Evolutionary conservation across 768 basidiomycete species (phyloP).

Genomic region (Pleurotus platypus): DNA sequence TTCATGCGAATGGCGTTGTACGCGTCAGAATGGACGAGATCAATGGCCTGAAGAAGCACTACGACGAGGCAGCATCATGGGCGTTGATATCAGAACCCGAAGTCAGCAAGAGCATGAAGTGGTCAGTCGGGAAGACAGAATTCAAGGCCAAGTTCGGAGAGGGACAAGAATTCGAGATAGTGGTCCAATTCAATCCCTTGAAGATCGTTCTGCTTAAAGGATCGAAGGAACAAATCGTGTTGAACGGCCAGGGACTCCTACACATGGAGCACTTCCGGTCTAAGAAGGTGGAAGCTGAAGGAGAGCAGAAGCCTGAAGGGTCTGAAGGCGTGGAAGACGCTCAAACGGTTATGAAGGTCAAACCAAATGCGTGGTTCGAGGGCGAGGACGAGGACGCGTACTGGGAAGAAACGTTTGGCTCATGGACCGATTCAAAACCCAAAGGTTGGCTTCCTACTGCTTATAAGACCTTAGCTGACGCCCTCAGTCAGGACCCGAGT

Average conservation of each 20-base stretch:
- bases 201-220: slow-evolving; percentile 66
- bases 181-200: slow-evolving; percentile 73
- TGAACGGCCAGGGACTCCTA: slow-evolving; percentile 86
- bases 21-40: slow-evolving; percentile 93
- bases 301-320: slow-evolving; percentile 38
- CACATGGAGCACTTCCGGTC: slow-evolving; percentile 98
- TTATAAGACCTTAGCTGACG: not conserved
- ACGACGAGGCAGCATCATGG: slow-evolving; percentile 92
- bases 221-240: slow-evolving; percentile 79
- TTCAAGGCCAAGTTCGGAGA: slow-evolving; percentile 63
- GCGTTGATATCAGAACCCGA: slow-evolving; percentile 73
- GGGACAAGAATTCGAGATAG: slow-evolving; percentile 60
- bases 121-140: slow-evolving; percentile 64
- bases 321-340: slow-evolving; percentile 38
- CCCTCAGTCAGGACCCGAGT: slow-evolving; percentile 83
- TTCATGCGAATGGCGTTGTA: slow-evolving; percentile 86
- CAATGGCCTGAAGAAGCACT: slow-evolving; percentile 72
- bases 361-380: slow-evolving; percentile 79
- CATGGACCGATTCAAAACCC: slow-evolving; percentile 92
- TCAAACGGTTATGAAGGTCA: slow-evolving; percentile 53
- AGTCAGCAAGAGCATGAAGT: slow-evolving; percentile 55
- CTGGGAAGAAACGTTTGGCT: slow-evolving; percentile 86
- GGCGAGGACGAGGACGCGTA: slow-evolving; percentile 78
- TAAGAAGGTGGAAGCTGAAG: slow-evolving; percentile 40
- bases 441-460: slow-evolving; percentile 57